Percentiles rank a stretch among this genome's conserved stretches.
These are phyloP conservation scores for Vaccinium macrocarpon DNA, from an alignment of 148 eudicot species.

Conservation along the genomic window DNA sequence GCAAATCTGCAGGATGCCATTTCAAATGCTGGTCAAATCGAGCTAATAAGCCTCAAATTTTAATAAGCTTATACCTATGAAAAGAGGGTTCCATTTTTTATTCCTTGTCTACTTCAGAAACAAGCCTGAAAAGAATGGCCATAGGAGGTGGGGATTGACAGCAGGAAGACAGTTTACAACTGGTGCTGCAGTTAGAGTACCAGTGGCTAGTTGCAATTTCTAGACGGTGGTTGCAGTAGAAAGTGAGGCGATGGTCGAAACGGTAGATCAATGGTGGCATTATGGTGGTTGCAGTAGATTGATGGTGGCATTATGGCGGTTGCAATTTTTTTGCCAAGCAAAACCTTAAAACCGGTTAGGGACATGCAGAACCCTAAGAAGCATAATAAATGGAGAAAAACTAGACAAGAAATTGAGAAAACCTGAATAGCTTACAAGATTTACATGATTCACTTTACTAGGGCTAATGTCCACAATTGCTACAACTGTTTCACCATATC, in stretches of 20 bases:
- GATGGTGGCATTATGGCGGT: neutral
- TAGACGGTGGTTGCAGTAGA: neutral
- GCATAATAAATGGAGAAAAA: neutral
- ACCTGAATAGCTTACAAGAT: neutral
- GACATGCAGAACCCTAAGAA: neutral
- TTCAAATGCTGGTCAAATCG: neutral
- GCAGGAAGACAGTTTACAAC: neutral
- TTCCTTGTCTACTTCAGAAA: conserved; percentile 10
- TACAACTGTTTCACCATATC: neutral
- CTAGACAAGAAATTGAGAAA: neutral
- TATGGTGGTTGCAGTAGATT: neutral
- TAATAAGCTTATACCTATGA: neutral
- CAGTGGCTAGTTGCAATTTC: neutral
- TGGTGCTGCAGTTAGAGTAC: neutral
- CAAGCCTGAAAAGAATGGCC: neutral
- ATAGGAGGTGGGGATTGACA: neutral
- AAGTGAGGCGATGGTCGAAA: neutral
- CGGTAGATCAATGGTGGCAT: neutral
- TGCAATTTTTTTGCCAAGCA: no score
- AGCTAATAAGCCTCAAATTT: conserved; percentile 1
- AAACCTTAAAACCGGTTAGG: neutral
- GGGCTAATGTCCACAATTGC: neutral
- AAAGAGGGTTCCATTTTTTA: neutral
- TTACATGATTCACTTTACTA: neutral
- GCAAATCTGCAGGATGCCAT: conserved; percentile 4